These are phyloP conservation scores for Naganishia kalamii DNA, from an alignment of 768 basidiomycete species.

Conservation along the genomic window DNA sequence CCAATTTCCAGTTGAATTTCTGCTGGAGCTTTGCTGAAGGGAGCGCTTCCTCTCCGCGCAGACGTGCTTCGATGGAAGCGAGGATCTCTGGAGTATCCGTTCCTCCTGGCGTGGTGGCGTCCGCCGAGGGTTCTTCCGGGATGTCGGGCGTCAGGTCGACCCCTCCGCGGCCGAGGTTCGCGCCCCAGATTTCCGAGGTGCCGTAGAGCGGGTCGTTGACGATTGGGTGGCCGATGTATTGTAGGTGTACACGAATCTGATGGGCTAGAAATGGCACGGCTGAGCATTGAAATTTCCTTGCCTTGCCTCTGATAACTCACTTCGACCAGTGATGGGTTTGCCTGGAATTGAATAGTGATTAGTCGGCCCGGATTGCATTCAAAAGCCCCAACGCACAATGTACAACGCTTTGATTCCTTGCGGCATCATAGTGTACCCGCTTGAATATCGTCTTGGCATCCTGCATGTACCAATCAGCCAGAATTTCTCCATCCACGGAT, in stretches of 20 bases:
- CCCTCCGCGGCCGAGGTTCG: constrained; percentile 67
- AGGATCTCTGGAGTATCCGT: background rate
- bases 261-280: constrained; percentile 58
- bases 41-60: constrained; percentile 20
- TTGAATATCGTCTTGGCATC: constrained; percentile 83
- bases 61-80: constrained; percentile 10
- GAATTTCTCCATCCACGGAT: no score
- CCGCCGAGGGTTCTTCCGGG: constrained; percentile 49
- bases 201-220: constrained; percentile 94
- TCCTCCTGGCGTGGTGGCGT: background rate
- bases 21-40: constrained; percentile 18
- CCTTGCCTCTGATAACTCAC: constrained; percentile 52
- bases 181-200: constrained; percentile 58
- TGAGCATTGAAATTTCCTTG: background rate
- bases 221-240: constrained; percentile 86
- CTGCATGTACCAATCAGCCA: constrained; percentile 47
- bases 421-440: constrained; percentile 68
- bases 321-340: constrained; percentile 82
- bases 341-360: constrained; percentile 50
- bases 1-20: constrained; percentile 43
- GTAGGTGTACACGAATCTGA: constrained; percentile 93
- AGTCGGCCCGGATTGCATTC: background rate
- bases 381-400: constrained; percentile 55
- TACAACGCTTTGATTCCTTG: constrained; percentile 76
- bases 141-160: constrained; percentile 62